Percentiles rank a stretch among this genome's conserved stretches.
Evolutionary conservation across 805 yeast species (phyloP).

Genomic region (Jamesozyma jinghongensis): DNA sequence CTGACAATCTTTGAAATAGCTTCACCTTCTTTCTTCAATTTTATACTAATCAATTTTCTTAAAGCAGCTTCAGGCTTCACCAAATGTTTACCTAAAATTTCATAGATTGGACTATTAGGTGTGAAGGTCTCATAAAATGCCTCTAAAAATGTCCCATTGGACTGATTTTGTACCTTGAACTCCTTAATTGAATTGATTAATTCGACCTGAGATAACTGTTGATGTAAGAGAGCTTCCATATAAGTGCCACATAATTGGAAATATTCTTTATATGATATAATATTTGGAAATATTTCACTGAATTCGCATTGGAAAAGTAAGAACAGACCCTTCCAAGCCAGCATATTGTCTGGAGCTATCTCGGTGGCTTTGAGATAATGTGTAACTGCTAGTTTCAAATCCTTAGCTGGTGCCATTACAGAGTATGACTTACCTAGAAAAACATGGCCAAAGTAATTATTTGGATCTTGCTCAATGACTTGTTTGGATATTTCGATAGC

Average conservation of each 20-base stretch:
- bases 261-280: slow-evolving; percentile 30
- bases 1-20: slow-evolving; percentile 35
- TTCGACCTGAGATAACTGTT: slow-evolving; percentile 42
- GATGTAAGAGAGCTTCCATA: slow-evolving; percentile 34
- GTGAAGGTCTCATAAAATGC: slow-evolving; percentile 40
- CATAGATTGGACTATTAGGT: slow-evolving; percentile 51
- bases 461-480: slow-evolving; percentile 46
- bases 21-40: slow-evolving; percentile 34
- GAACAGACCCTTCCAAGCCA: slow-evolving; percentile 79
- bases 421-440: slow-evolving; percentile 66
- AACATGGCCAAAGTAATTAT: slow-evolving; percentile 56
- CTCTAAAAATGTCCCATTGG: slow-evolving; percentile 31
- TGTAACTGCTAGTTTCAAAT: slow-evolving; percentile 11
- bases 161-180: slow-evolving; percentile 35
- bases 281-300: slow-evolving; percentile 29
- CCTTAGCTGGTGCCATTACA: slow-evolving; percentile 16
- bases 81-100: slow-evolving; percentile 39
- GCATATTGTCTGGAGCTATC: slow-evolving; percentile 41
- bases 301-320: slow-evolving; percentile 32
- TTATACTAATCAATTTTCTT: slow-evolving; percentile 35
- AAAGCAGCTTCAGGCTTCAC: slow-evolving; percentile 41
- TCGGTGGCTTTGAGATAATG: slow-evolving; percentile 42
- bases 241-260: slow-evolving; percentile 41
- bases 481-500: slow-evolving; percentile 50
- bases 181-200: slow-evolving; percentile 38